Evolutionary conservation across 768 basidiomycete genomes (phyloP), one percentile per base, ranked within the genome.

Genomic region (Lentinula boryana): DNA sequence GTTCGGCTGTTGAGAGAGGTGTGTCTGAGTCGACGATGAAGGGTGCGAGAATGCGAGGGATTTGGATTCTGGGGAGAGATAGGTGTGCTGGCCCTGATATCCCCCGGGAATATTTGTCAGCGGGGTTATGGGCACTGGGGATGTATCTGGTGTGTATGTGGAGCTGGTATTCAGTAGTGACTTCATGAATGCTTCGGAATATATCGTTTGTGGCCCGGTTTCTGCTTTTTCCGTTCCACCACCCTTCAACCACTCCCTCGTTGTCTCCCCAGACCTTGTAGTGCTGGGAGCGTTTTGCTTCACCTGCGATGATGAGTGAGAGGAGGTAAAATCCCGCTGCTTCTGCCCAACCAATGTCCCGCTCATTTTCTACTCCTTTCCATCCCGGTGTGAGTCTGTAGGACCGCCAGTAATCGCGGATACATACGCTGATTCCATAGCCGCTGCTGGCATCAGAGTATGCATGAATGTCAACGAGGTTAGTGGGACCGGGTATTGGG

Each of bases 371-470:
- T 3, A 3, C n/a, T 60, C 32, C 0, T 58, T 18, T 0, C 36
- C 36, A 63, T 0, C 72, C 73, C 7, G 61, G 58, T 0, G 27
- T 27, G 27, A 27, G 27, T 27, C 27, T 0, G 3, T 27, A 27
- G 0, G 27, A 70, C 68, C 21, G 4, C 75, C 74, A 76, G 0
- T 63, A 69, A 1, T 58, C 71, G 71, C 70, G 78, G 21, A 78
- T 56, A 0, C 70, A 65, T 0, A 78, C 64, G 0, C 75, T 69
- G 35, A 78, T 68, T 1, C 77, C 71, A 63, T 70, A 75, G 5
- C 70, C 72, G 0, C 73, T 66, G 63, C 71, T 73, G 1, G 72
- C 72, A 53, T 78, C 72, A 9, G 70, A 71, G 72, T 71, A 78
- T 70, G 70, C 73, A 9, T 60, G 60, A 4, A 75, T 18, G 63